phyloP scores from a whole-genome alignment of 768 basidiomycete species.

The Leccinum uliginosum region DNA sequence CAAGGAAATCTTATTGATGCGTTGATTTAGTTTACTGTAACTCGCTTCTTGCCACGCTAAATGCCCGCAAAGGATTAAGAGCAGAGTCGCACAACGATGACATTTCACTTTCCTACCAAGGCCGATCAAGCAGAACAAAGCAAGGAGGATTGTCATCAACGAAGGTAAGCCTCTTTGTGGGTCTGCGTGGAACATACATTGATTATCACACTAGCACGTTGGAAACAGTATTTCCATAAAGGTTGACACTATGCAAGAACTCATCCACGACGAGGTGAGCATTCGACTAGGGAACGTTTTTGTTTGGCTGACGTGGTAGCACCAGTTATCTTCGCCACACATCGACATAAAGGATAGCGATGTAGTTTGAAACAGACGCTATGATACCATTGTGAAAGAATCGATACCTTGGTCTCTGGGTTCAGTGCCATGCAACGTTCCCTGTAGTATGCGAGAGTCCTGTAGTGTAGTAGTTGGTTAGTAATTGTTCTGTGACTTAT shows the following conservation, averaged over 20 bases:
- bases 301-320: background rate
- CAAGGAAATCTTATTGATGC: background rate
- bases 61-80: slow-evolving; percentile 50
- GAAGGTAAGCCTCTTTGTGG: background rate
- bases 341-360: slow-evolving; percentile 9
- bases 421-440: background rate
- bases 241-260: slow-evolving; percentile 58
- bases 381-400: background rate
- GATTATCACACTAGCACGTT: slow-evolving; percentile 7
- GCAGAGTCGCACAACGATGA: slow-evolving; percentile 7
- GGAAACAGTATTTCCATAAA: slow-evolving; percentile 59
- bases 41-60: slow-evolving; percentile 57
- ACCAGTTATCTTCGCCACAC: background rate
- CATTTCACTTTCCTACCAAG: slow-evolving; percentile 16
- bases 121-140: background rate
- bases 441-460: background rate
- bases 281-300: background rate
- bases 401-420: background rate
- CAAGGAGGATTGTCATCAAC: background rate
- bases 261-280: slow-evolving; percentile 37
- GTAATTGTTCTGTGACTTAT: background rate
- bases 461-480: background rate
- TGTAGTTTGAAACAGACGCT: slow-evolving; percentile 2
- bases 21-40: slow-evolving; percentile 49
- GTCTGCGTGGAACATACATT: background rate